Base-by-base conservation (phyloP, 1,284 basidiomycete genomes). In the Athelia psychrophila region DNA sequence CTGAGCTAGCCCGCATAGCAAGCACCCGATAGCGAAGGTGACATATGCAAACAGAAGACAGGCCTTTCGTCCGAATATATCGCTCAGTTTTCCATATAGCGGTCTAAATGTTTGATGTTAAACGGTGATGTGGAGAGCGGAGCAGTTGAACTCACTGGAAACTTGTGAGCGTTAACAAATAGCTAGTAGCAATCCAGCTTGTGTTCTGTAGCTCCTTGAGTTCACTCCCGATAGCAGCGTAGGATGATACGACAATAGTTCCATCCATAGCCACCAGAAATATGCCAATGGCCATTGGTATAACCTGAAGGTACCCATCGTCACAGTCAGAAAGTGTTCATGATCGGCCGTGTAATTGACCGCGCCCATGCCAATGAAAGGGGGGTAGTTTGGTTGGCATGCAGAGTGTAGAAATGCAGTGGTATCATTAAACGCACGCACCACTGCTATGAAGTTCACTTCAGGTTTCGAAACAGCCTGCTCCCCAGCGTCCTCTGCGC, bases 161-260 rank as follows among this genome's bases (percentile, higher is more conserved):
- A 54, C 76, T 80, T 0, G 82, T 81, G 40, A 80, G 62, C 0
- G 82, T 83, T 40, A 86, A 64, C 70, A 86, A 75, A 58, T 85
- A 85, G 0, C 78, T 76, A 0, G 83, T 85, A 2, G 81, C 79
- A 27, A 86, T 80, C 83, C 83, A 86, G 57, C 81, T 83, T 0
- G 81, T 83, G 55, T 77, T 83, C 56, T 84, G 81, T 2, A 86
- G 72, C 59, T 83, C 76, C 6, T 84, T 75, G 12, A 86, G 68
- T 54, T 85, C 81, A 58, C 74, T 84, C 12, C 83, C 83, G 50
- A 85, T 86, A 1, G 79, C 70, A 4, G 82, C 80, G 58, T 83
- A 84, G 0, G 81, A 69, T 1, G 81, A 80, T 13, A 81, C 75
- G 38, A 85, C 76, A 44, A 85, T 82, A 0, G 81, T 85, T 35